Percentiles rank a stretch among this genome's conserved stretches.
Evolutionary conservation across 2,329 filamentous ascomycete genomes (phyloP).

Genomic region (Elsinoe fawcettii): DNA sequence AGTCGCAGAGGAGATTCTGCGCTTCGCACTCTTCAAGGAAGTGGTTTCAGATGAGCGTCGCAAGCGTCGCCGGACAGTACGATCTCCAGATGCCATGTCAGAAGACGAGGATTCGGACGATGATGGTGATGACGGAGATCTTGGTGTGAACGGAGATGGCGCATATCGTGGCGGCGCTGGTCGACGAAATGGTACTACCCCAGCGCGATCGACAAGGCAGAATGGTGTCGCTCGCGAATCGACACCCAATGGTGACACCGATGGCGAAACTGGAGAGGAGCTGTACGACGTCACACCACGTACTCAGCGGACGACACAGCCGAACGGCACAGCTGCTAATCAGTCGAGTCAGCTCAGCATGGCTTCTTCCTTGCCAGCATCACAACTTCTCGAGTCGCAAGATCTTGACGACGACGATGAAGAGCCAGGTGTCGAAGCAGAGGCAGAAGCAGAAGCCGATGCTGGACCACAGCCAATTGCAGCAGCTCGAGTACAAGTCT

Average conservation of each 20-base stretch:
- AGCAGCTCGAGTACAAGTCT: conserved; percentile 58
- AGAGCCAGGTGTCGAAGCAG: conserved; percentile 28
- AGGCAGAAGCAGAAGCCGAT: conserved; percentile 34
- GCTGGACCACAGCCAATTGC: conserved; percentile 44
- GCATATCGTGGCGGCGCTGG: conserved; percentile 23
- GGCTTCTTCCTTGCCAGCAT: conserved; percentile 71
- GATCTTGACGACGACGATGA: conserved; percentile 27
- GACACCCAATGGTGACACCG: conserved; percentile 21
- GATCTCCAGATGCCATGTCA: conserved; percentile 47
- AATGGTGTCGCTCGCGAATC: conserved; percentile 23
- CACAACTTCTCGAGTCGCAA: conserved; percentile 56
- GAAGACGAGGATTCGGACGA: conserved; percentile 50
- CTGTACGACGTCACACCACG: conserved; percentile 47
- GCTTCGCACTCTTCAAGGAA: conserved; percentile 97
- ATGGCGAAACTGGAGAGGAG: conserved; percentile 41
- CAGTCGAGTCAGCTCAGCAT: conserved; percentile 57
- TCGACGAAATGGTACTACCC: conserved; percentile 22
- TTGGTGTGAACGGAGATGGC: conserved; percentile 36
- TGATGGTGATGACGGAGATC: conserved; percentile 53
- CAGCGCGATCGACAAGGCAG: conserved; percentile 16
- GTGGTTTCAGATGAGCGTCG: conserved; percentile 69
- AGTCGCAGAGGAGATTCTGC: conserved; percentile 78
- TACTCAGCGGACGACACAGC: conserved; percentile 35
- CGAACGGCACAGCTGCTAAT: conserved; percentile 31
- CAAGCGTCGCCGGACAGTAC: conserved; percentile 72